Evolutionary conservation across 2,329 filamentous ascomycete genomes (phyloP), one percentile per base, ranked within the genome.

Genomic region (Aspergillus floridensis): DNA sequence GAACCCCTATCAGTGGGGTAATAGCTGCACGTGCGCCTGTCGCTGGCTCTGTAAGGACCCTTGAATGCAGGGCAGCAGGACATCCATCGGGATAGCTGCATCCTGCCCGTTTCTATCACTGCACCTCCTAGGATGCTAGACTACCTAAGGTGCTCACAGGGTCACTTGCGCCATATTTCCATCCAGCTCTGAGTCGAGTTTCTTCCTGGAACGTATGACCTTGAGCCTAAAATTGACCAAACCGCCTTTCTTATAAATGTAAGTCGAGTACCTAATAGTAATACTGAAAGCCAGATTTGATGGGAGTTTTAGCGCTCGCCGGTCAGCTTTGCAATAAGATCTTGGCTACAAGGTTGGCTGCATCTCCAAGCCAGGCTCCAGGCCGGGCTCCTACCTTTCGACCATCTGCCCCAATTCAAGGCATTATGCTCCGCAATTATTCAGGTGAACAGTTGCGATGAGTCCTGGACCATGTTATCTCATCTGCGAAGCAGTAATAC

Each of bases 11-110:
- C 21, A 12, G 53, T 47, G 53, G 53, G 53, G 53, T 26, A 21
- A 10, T 5, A 10, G 10, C 5, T 29, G 26, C 53, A 55, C 53
- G 53, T 55, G 53, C 53, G 38, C 41, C 41, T 21, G 16, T 55
- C 41, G 53, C 53, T 48, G 53, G 53, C 44, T 55, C 53, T 55
- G 19, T 55, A n/a, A 44, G 38, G 16, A 16, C 38, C 16, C 26
- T 29, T 44, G 38, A 7, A 16, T 19, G 26, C 26, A 29, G 26
- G 26, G 26, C 26, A 29, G 26, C 26, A 29, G 26, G 7, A 29
- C 26, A 29, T 29, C 7, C 26, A 29, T 8, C 26, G 8, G 6
- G 6, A 29, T 29, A 29, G 26, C 26, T 44, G 14, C 38, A 44
- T 44, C 38, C 38, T 16, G 32, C 32, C 32, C 32, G 32, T 12